Conservation (phyloP, 345 rosid species). For the Rubroshorea leprosula region DNA sequence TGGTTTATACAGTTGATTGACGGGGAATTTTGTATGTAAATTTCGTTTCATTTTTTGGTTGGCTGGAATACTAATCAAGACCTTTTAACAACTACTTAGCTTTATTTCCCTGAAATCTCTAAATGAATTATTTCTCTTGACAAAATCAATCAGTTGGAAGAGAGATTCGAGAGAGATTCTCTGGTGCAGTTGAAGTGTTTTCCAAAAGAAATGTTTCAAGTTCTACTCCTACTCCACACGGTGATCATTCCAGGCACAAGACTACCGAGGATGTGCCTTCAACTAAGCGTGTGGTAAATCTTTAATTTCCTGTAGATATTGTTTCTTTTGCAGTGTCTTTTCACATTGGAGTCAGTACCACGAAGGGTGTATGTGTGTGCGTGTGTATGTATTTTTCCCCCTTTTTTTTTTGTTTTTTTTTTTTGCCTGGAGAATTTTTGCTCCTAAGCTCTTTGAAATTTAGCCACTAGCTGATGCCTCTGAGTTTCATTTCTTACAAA, state of each 20-base stretch:
- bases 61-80: background rate
- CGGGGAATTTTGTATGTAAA: background rate
- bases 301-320: constrained; percentile 3
- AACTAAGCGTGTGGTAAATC: constrained; percentile 47
- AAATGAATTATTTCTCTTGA: constrained; percentile 9
- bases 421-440: too few species aligned
- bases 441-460: background rate
- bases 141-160: constrained; percentile 34
- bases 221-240: constrained; percentile 31
- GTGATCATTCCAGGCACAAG: constrained; percentile 47
- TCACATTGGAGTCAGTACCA: too few species aligned
- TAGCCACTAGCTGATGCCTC: background rate
- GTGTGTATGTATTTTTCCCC: too few species aligned
- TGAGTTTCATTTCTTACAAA: background rate
- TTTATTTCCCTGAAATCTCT: background rate
- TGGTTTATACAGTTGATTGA: too few species aligned
- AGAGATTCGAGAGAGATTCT: constrained; percentile 55
- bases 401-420: too few species aligned
- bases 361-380: too few species aligned
- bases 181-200: constrained; percentile 74
- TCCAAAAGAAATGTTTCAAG: constrained; percentile 49
- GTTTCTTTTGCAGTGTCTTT: too few species aligned
- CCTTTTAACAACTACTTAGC: constrained; percentile 6
- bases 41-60: background rate
- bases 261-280: constrained; percentile 51